phyloP scores from a whole-genome alignment of 1,284 basidiomycete genomes.

The Ustilago vetiveriae region DNA sequence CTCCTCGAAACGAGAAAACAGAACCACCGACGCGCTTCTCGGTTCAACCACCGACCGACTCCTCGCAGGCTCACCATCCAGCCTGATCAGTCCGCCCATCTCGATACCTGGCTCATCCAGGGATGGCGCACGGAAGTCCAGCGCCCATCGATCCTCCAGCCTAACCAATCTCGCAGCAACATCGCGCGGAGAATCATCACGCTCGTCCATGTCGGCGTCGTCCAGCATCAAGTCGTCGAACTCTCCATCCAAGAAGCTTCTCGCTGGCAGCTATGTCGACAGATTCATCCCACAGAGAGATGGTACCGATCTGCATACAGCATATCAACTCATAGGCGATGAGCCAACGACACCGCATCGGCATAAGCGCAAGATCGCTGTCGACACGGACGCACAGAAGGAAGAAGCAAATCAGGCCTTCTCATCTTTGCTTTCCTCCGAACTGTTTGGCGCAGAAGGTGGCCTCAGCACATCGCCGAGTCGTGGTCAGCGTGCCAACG shows the following conservation, averaged over 20 bases:
- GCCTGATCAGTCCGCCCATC: constrained; percentile 17
- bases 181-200: constrained; percentile 31
- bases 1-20: constrained; percentile 26
- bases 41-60: constrained; percentile 33
- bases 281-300: constrained; percentile 71
- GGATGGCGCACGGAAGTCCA: constrained; percentile 18
- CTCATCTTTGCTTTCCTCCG: constrained; percentile 70
- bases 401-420: constrained; percentile 70
- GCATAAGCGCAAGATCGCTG: constrained; percentile 55
- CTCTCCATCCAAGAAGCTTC: constrained; percentile 33
- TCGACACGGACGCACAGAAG: constrained; percentile 61
- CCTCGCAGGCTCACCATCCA: constrained; percentile 17
- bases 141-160: constrained; percentile 45
- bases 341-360: constrained; percentile 58
- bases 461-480: constrained; percentile 27
- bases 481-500: constrained; percentile 24
- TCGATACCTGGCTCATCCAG: constrained; percentile 32
- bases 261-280: constrained; percentile 34
- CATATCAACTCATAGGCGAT: constrained; percentile 70
- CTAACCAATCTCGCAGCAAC: constrained; percentile 24
- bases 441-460: constrained; percentile 69
- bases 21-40: constrained; percentile 26
- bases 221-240: constrained; percentile 30
- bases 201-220: constrained; percentile 21
- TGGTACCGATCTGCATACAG: constrained; percentile 70